A percentile compares a stretch with the other conserved stretches of the same genome.
Conservation (phyloP, 495 filamentous ascomycete genomes). For the Hypomontagnella monticulosa region DNA sequence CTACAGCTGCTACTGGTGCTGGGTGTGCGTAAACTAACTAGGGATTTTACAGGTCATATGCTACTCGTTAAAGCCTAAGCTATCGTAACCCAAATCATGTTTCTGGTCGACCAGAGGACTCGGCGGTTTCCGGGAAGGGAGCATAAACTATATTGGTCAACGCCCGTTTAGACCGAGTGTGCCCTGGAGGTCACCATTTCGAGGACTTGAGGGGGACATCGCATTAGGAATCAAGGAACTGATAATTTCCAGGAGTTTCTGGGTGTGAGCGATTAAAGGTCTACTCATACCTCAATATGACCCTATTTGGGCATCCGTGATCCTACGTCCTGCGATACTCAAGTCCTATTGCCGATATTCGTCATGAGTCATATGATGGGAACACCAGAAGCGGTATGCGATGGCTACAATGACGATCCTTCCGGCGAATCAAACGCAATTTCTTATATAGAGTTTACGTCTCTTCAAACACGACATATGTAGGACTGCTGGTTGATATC, state of each 20-base stretch:
- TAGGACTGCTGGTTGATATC: no score
- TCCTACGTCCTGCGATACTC: background rate
- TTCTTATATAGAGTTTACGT: background rate
- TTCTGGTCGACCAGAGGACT: background rate
- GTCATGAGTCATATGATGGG: conserved; percentile 13
- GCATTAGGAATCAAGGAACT: conserved; percentile 17
- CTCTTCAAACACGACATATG: background rate
- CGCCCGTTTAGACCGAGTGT: conserved; percentile 1
- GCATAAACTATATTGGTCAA: conserved; percentile 4
- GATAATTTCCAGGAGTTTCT: background rate
- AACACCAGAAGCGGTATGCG: background rate
- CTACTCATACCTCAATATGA: conserved; percentile 15
- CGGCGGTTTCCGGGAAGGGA: background rate
- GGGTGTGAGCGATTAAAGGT: conserved; percentile 25
- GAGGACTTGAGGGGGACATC: conserved; percentile 6
- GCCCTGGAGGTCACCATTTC: conserved; percentile 10
- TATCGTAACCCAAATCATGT: background rate
- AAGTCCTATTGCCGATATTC: background rate
- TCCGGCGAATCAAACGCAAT: background rate
- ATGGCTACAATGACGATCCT: background rate
- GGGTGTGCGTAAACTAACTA: conserved; percentile 5
- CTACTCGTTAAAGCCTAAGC: background rate
- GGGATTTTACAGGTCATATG: background rate
- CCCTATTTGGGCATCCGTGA: conserved; percentile 8
- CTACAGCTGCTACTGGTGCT: conserved; percentile 4